Conservation (phyloP, 2,329 filamentous ascomycete genomes). For the Pseudogymnoascus sp. region DNA sequence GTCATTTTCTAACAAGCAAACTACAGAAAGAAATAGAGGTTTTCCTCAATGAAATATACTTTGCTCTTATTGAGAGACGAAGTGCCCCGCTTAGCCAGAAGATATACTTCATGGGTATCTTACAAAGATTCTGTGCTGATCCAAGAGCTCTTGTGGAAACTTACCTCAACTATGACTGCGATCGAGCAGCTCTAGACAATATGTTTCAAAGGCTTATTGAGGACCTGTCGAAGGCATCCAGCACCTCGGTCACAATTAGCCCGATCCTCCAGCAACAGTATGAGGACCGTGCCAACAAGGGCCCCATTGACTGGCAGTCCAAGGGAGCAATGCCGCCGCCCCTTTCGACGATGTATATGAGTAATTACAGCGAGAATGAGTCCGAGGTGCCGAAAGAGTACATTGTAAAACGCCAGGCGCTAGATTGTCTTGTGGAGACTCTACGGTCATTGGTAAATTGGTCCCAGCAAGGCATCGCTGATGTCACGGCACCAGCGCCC, state of each 20-base stretch:
- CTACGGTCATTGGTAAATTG: slow-evolving; percentile 86
- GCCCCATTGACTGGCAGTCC: slow-evolving; percentile 72
- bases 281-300: slow-evolving; percentile 60
- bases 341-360: slow-evolving; percentile 48
- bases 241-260: slow-evolving; percentile 66
- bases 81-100: slow-evolving; percentile 87
- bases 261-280: slow-evolving; percentile 76
- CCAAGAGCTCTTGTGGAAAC: slow-evolving; percentile 85
- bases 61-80: slow-evolving; percentile 81
- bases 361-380: slow-evolving; percentile 48
- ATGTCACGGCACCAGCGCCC: slow-evolving; percentile 44
- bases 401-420: slow-evolving; percentile 76
- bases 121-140: slow-evolving; percentile 77
- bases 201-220: slow-evolving; percentile 95
- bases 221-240: slow-evolving; percentile 81
- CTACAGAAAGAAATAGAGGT: slow-evolving; percentile 88
- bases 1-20: slow-evolving; percentile 11
- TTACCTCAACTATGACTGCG: slow-evolving; percentile 98
- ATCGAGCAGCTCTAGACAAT: slow-evolving; percentile 84
- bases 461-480: slow-evolving; percentile 61
- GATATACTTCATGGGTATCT: slow-evolving; percentile 77
- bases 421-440: slow-evolving; percentile 83
- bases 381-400: slow-evolving; percentile 80
- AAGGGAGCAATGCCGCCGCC: slow-evolving; percentile 80
- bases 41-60: slow-evolving; percentile 94